Evolutionary conservation across 169 alveolate genomes (phyloP), one percentile per base, ranked within the genome.

Genomic region (Plasmodium gallinaceum): DNA sequence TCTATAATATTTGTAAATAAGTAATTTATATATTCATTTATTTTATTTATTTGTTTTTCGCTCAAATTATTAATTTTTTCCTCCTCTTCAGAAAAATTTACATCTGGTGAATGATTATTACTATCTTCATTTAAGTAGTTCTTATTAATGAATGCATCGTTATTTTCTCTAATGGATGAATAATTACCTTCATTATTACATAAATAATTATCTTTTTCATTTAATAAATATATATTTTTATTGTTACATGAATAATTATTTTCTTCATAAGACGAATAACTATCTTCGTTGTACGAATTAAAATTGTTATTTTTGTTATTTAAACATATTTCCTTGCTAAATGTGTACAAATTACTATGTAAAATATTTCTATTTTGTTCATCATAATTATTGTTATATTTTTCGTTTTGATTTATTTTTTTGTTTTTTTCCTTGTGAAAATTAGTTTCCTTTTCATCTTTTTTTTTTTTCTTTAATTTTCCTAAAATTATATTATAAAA

Each of bases 401-500:
- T 26, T 20, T 5, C 14, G 14, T 39, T 26, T 10, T 51, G 45
- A 3, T 32, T 39, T 42, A 51, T 5, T 42, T 72, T 54, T 37
- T n/a, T 52, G 39, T 18, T 24, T 52, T 20, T 54, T 6, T 26
- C 54, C 37, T 72, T 72, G 10, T 69, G 20, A 22, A 5, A 10
- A 7, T 22, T 4, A 20, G 14, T 12, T 26, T 66, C 52, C 6
- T 39, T 5, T 66, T 48, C 39, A 60, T 20, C 12, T 10, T 64
- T 51, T 58, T 32, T 80, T 51, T 68, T 68, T 7, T 42, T 61
- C 51, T 39, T 61, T 5, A 80, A 3, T 46, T 66, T 80, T 51
- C 90, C 90, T 32, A 58, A 80, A 54, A 68, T 20, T 5, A 80
- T 52, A 24, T 57, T 48, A 39, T 80, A 80, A 80, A 80, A 80